A percentile compares a stretch with the other conserved stretches of the same genome.
phyloP scores from a whole-genome alignment of 805 yeast species.

The Pichia heedii region DNA sequence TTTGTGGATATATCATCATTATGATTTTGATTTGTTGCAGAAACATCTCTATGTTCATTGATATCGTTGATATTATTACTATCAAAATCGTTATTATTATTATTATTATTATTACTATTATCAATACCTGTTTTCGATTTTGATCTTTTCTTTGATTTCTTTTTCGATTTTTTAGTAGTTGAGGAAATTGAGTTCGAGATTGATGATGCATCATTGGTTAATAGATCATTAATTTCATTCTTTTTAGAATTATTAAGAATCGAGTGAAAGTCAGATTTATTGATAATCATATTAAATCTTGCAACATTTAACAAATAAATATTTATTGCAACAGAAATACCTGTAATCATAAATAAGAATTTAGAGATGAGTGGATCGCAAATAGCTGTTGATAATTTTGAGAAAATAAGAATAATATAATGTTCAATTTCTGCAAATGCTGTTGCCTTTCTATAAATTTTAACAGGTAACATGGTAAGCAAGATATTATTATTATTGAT shows the following conservation, averaged over 20 bases:
- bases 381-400: constrained; percentile 55
- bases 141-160: constrained; percentile 4
- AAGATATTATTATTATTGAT: constrained; percentile 37
- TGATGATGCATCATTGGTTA: constrained; percentile 7
- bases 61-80: too few relatives aligned
- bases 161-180: constrained; percentile 1
- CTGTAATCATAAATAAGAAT: constrained; percentile 60
- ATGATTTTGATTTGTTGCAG: background rate
- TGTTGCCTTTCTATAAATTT: constrained; percentile 50
- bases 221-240: background rate
- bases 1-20: background rate
- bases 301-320: constrained; percentile 81
- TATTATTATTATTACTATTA: too few relatives aligned
- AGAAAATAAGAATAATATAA: constrained; percentile 39
- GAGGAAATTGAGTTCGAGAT: background rate
- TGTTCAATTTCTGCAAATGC: constrained; percentile 55
- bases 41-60: background rate
- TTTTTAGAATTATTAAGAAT: background rate
- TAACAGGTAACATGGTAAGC: constrained; percentile 50
- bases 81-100: too few relatives aligned
- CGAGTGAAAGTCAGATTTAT: background rate
- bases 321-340: constrained; percentile 70
- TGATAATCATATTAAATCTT: constrained; percentile 39
- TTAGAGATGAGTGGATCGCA: constrained; percentile 77
- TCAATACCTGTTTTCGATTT: background rate